phyloP scores from a whole-genome alignment of 306 rosid species.

The Glycine tomentella region DNA sequence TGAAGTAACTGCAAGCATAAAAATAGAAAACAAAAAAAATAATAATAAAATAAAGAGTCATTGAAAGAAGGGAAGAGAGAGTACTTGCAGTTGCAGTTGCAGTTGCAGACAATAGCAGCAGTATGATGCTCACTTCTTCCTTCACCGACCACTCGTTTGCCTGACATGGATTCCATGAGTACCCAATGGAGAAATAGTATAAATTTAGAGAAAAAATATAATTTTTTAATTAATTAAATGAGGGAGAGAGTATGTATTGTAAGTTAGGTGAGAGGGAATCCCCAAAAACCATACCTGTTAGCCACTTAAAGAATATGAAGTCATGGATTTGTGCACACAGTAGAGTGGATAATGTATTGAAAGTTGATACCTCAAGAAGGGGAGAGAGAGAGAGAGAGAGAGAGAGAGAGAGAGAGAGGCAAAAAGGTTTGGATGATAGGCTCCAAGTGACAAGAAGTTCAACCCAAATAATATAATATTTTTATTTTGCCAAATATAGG shows the following conservation, averaged over 20 bases:
- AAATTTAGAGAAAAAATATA: no score
- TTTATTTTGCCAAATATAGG: slow-evolving; percentile 45
- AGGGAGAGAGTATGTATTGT: no score
- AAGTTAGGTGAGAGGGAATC: slow-evolving; percentile 34
- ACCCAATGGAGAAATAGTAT: slow-evolving; percentile 48
- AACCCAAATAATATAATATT: slow-evolving; percentile 39
- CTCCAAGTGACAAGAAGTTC: background rate
- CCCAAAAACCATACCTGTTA: slow-evolving; percentile 51
- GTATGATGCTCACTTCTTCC: slow-evolving; percentile 30
- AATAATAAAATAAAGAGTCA: background rate
- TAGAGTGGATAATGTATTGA: slow-evolving; percentile 45
- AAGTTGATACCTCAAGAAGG: slow-evolving; percentile 9
- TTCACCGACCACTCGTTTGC: slow-evolving; percentile 50
- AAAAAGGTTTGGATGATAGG: slow-evolving; percentile 44
- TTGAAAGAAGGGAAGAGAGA: slow-evolving; percentile 40
- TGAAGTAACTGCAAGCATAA: slow-evolving; percentile 36
- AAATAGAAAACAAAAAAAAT: background rate
- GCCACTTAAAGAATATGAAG: slow-evolving; percentile 47
- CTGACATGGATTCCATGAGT: slow-evolving; percentile 79
- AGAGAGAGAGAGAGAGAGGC: background rate
- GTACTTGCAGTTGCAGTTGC: slow-evolving; percentile 37
- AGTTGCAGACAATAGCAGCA: slow-evolving; percentile 37
- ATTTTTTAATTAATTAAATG: no score
- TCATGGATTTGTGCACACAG: slow-evolving; percentile 50
- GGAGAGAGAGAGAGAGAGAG: background rate